Evolutionary conservation across 73 alveolate genomes (phyloP).

Genomic region (Paramecium caudatum): DNA sequence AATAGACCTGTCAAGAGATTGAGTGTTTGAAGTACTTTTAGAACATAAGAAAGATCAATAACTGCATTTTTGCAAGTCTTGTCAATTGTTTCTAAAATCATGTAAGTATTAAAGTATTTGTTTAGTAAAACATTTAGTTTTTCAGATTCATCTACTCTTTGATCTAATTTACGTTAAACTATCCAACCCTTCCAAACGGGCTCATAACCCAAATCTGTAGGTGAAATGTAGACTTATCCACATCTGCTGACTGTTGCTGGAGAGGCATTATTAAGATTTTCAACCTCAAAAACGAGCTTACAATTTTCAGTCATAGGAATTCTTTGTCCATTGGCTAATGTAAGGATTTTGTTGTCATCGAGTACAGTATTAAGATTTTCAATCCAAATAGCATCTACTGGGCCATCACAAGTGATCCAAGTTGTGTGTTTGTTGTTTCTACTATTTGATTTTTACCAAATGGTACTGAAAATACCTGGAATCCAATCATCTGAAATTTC

Average conservation of each 20-base stretch:
- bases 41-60: slow-evolving; percentile 85
- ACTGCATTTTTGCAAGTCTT: slow-evolving; percentile 83
- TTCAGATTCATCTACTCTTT: slow-evolving; percentile 87
- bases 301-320: slow-evolving; percentile 99
- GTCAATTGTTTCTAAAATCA: slow-evolving; percentile 63
- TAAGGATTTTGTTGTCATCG: slow-evolving; percentile 99
- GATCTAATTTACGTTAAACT: slow-evolving; percentile 90
- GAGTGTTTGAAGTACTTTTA: slow-evolving; percentile 83
- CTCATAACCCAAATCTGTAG: slow-evolving; percentile 98
- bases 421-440: slow-evolving; percentile 95
- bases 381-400: slow-evolving; percentile 99
- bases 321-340: slow-evolving; percentile 99
- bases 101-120: slow-evolving; percentile 65
- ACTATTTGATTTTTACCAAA: slow-evolving; percentile 99
- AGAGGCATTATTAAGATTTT: slow-evolving; percentile 99
- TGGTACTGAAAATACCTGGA: slow-evolving; percentile 99
- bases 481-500: slow-evolving; percentile 99
- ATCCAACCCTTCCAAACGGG: slow-evolving; percentile 99
- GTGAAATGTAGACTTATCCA: slow-evolving; percentile 99
- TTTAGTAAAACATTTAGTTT: slow-evolving; percentile 64
- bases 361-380: slow-evolving; percentile 99
- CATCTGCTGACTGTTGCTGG: slow-evolving; percentile 99
- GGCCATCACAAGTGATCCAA: slow-evolving; percentile 99
- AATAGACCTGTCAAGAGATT: slow-evolving; percentile 85
- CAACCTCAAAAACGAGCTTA: slow-evolving; percentile 99